Base-by-base conservation (phyloP, 495 filamentous ascomycete species). In the Melanomma pulvis-pyrius region DNA sequence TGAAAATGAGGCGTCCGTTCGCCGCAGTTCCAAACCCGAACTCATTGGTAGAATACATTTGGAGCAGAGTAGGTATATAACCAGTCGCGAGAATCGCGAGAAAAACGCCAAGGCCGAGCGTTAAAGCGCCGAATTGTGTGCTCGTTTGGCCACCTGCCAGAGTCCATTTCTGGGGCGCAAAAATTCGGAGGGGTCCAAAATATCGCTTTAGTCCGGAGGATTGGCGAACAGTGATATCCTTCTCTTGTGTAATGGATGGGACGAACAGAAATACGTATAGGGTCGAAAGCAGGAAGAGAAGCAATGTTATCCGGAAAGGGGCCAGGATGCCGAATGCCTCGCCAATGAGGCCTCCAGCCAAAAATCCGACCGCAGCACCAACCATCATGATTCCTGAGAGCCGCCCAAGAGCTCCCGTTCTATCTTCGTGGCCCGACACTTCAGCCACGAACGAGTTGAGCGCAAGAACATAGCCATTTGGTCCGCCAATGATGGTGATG, bases 401-500 rank as follows among this genome's bases (percentile, higher is more conserved):
- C 49, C 80, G 77, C 0, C 84, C 84, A 54, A 87, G 82, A 8
- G 81, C 78, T 0, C 74, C 78, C 2, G 84, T 87, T 17, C 83
- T 74, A 44, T 83, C 74, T 8, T 74, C 74, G 0, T 81, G 78
- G n/a, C 74, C 71, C 9, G 84, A 79, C 3, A 82, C 57, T 71
- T 86, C 61, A 2, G 61, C 54, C 19, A 63, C 50, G 22, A 63
- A 56, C 82, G 17, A 80, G 67, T 87, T 87, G 24, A 84, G 74
- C 5, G 84, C 75, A 1, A 87, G 74, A 60, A 86, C 76, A 60
- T 85, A 87, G 1, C 84, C 84, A 13, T 76, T 78, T 0, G 84
- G 84, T 0, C 84, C 84, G 0, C 84, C 84, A 6, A 86, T 67
- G 19, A 87, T 76, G 1, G 83, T 85, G 39, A 87, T 82, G 24